phyloP scores from a whole-genome alignment of 352 stramenopile species.

The Globisporangium mamillatum region DNA sequence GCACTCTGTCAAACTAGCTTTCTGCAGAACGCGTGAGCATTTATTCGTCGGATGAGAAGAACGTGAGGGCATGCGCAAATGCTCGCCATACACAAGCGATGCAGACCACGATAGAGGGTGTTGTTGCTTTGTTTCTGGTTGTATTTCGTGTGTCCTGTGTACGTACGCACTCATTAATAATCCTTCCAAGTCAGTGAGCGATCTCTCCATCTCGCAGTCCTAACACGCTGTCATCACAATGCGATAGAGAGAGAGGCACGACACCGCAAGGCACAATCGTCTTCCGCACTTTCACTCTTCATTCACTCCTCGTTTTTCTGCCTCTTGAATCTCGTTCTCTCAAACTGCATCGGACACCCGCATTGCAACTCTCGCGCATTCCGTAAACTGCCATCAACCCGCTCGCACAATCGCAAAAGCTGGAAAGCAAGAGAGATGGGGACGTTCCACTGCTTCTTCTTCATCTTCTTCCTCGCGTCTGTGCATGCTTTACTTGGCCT shows the following conservation, averaged over 20 bases:
- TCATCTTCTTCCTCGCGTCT: background rate
- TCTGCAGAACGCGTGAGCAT: background rate
- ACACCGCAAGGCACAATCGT: background rate
- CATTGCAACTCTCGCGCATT: background rate
- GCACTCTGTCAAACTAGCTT: too few species aligned
- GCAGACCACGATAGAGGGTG: background rate
- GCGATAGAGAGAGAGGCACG: background rate
- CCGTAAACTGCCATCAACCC: background rate
- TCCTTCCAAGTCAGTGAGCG: background rate
- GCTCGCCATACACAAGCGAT: background rate
- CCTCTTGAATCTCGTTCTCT: background rate
- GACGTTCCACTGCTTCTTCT: background rate
- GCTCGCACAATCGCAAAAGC: too few species aligned
- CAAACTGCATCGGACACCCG: background rate
- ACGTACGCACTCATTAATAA: background rate
- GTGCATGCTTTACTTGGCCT: conserved; percentile 55
- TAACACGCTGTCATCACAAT: background rate
- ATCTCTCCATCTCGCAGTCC: background rate
- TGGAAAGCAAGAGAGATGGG: background rate
- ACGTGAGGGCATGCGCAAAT: background rate
- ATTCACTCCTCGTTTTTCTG: background rate
- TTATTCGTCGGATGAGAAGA: background rate
- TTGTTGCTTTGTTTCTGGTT: background rate
- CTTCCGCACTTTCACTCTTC: background rate
- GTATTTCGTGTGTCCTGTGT: background rate